Percentiles rank a stretch among this genome's conserved stretches.
Conservation (phyloP, 1,284 basidiomycete genomes). For the Melampsora larici-populina region DNA sequence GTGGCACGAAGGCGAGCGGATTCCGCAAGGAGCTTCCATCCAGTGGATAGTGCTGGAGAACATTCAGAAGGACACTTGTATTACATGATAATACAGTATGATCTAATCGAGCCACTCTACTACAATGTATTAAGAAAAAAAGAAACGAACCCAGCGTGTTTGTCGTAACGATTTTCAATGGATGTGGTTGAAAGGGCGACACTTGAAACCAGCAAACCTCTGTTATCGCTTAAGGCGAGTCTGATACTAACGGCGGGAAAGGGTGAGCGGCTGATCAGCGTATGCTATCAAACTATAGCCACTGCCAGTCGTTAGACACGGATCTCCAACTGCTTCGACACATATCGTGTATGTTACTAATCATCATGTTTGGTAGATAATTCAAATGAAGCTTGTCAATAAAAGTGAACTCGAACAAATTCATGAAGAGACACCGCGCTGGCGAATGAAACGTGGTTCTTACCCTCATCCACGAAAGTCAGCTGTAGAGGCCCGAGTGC, state of each 20-base stretch:
- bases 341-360: neutral
- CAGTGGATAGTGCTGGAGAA: no score
- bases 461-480: slow-evolving; percentile 12
- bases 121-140: no score
- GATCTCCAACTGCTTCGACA: slow-evolving; percentile 22
- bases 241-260: neutral
- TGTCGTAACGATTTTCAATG: no score
- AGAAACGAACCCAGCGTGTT: no score
- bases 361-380: neutral
- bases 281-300: slow-evolving; percentile 33
- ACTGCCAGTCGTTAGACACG: neutral
- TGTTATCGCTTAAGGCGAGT: neutral
- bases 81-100: no score
- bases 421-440: neutral
- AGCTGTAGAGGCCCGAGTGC: slow-evolving; percentile 27
- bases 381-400: neutral
- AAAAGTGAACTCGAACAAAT: neutral
- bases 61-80: no score
- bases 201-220: no score
- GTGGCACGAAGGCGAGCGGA: no score
- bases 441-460: neutral
- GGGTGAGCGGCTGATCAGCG: slow-evolving; percentile 28
- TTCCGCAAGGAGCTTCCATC: no score
- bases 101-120: no score
- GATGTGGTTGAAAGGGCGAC: no score